Percentiles rank a stretch among this genome's conserved stretches.
These are phyloP conservation scores for Rhodotorula sp. DNA, from an alignment of 1,284 basidiomycete species.

Conservation along the genomic window DNA sequence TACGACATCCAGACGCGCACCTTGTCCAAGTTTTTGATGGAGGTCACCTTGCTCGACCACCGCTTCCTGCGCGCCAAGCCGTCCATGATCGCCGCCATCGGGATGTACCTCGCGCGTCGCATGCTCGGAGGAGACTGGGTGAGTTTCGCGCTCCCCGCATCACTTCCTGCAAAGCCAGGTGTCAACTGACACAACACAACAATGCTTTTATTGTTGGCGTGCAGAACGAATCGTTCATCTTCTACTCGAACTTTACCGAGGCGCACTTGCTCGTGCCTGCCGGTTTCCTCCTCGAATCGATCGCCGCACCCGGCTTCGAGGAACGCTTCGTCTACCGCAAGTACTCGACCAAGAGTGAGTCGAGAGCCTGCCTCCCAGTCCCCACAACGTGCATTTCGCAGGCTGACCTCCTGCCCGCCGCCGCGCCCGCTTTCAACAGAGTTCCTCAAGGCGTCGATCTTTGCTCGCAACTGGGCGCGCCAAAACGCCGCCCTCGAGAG, in stretches of 20 bases:
- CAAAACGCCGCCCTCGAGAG: conserved; percentile 18
- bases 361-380: background rate
- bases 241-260: conserved; percentile 89
- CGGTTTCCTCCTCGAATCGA: conserved; percentile 77
- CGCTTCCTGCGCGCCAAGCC: conserved; percentile 93
- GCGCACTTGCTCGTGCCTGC: conserved; percentile 83
- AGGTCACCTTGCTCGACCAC: conserved; percentile 90
- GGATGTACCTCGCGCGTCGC: conserved; percentile 90
- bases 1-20: conserved; percentile 98
- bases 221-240: conserved; percentile 87
- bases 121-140: conserved; percentile 96
- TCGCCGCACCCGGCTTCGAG: conserved; percentile 76
- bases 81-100: conserved; percentile 91
- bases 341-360: conserved; percentile 81
- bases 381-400: too few species aligned
- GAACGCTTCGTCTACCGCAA: conserved; percentile 91
- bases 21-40: conserved; percentile 95
- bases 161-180: background rate
- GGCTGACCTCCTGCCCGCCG: background rate
- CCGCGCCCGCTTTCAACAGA: conserved; percentile 14
- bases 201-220: background rate
- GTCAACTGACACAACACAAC: too few species aligned
- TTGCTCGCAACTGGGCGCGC: conserved; percentile 56
- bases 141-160: conserved; percentile 48
- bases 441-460: conserved; percentile 74